A percentile compares a stretch with the other conserved stretches of the same genome.
phyloP scores from a whole-genome alignment of 352 stramenopile genomes.

The Phytopythium ostracodes region DNA sequence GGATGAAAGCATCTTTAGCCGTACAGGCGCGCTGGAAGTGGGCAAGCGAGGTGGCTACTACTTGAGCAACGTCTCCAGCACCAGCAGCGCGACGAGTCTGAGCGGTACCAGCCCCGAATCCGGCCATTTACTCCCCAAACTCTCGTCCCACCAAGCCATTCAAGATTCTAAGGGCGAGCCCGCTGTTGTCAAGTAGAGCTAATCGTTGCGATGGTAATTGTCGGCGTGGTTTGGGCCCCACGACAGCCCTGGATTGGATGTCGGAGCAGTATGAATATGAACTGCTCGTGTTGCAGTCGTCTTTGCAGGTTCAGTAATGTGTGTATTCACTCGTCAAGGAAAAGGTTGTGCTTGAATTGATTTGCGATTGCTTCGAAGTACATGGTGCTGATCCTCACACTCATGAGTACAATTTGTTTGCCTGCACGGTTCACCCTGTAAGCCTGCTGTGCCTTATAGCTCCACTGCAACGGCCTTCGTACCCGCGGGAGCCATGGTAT shows the following conservation, averaged over 20 bases:
- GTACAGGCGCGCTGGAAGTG: background rate
- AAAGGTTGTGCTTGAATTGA: no score
- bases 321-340: no score
- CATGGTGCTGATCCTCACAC: no score
- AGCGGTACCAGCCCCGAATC: background rate
- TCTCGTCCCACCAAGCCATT: background rate
- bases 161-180: background rate
- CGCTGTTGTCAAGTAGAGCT: background rate
- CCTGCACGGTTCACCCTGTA: no score
- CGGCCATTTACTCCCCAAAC: background rate
- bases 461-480: background rate
- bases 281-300: background rate
- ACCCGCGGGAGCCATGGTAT: no score
- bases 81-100: background rate
- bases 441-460: background rate
- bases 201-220: background rate
- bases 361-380: no score
- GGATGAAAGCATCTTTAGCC: conserved; percentile 61
- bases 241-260: no score
- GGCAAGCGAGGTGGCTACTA: background rate
- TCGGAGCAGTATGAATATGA: background rate
- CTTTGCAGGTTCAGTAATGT: no score
- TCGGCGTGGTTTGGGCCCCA: no score
- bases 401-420: background rate
- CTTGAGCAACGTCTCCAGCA: background rate